Percentiles rank a stretch among this genome's conserved stretches.
Evolutionary conservation across 495 filamentous ascomycete species (phyloP).

Genomic region (Neurospora sp.): DNA sequence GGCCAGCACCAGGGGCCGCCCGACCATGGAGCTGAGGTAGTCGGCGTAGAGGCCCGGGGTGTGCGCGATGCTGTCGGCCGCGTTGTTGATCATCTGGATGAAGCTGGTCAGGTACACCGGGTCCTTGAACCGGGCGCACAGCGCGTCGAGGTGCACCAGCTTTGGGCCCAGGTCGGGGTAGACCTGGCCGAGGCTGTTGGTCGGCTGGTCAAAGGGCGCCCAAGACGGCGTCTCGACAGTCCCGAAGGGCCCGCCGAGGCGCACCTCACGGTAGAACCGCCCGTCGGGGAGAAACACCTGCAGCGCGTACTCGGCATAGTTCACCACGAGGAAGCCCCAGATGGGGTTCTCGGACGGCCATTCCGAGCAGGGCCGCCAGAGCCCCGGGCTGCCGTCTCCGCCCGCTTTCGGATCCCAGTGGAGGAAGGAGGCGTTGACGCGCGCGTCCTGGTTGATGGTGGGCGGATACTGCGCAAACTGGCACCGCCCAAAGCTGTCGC

Average conservation of each 20-base stretch:
- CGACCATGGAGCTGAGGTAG: constrained; percentile 29
- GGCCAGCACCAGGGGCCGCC: constrained; percentile 38
- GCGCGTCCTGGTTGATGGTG: constrained; percentile 38
- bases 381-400: not conserved
- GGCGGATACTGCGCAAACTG: constrained; percentile 38
- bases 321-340: constrained; percentile 46
- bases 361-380: constrained; percentile 22
- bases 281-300: constrained; percentile 42
- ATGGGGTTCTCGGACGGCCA: constrained; percentile 36
- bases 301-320: constrained; percentile 38
- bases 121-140: constrained; percentile 20
- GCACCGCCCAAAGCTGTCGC: not conserved
- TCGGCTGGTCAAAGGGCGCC: constrained; percentile 23
- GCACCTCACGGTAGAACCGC: constrained; percentile 41
- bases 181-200: not conserved
- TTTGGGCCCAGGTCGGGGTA: not conserved
- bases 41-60: constrained; percentile 28
- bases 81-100: constrained; percentile 26
- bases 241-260: constrained; percentile 20
- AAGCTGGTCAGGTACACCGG: constrained; percentile 27
- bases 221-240: constrained; percentile 15
- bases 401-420: not conserved
- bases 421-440: constrained; percentile 32
- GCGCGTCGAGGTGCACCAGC: constrained; percentile 21
- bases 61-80: constrained; percentile 9